phyloP scores from a whole-genome alignment of 2,329 filamentous ascomycete species.

The Stemphylium beticola region DNA sequence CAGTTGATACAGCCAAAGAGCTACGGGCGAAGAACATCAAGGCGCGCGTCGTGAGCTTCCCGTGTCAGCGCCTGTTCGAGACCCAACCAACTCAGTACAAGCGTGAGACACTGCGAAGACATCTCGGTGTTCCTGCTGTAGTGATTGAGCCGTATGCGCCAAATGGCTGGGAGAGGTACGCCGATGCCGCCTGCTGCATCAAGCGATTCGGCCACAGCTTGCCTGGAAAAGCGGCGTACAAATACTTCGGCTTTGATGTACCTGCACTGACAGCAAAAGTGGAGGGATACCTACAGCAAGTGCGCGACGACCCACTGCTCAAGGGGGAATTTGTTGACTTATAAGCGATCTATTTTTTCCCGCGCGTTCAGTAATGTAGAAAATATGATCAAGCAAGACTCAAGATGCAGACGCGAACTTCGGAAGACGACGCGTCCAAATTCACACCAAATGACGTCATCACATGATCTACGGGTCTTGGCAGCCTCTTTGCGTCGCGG shows the following conservation, averaged over 20 bases:
- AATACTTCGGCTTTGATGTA: conserved; percentile 58
- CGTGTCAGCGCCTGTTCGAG: conserved; percentile 59
- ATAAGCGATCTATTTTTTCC: conserved; percentile 9
- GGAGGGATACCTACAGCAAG: conserved; percentile 43
- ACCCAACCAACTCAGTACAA: conserved; percentile 55
- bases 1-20: conserved; percentile 51
- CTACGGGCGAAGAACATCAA: conserved; percentile 51
- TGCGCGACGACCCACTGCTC: conserved; percentile 45
- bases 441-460: no score
- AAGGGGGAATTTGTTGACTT: conserved; percentile 43
- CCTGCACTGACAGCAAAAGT: conserved; percentile 52
- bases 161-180: conserved; percentile 67
- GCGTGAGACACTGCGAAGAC: conserved; percentile 53
- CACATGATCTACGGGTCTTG: no score
- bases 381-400: no score
- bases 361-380: no score
- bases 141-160: conserved; percentile 66
- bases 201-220: conserved; percentile 62
- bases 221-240: conserved; percentile 61
- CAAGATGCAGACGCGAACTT: no score
- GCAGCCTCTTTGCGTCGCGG: no score
- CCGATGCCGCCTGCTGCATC: conserved; percentile 63
- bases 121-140: conserved; percentile 54
- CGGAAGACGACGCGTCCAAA: no score
- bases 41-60: conserved; percentile 58